These are phyloP conservation scores for Podospora fimiseda DNA, from an alignment of 495 filamentous ascomycete genomes.

Conservation along the genomic window DNA sequence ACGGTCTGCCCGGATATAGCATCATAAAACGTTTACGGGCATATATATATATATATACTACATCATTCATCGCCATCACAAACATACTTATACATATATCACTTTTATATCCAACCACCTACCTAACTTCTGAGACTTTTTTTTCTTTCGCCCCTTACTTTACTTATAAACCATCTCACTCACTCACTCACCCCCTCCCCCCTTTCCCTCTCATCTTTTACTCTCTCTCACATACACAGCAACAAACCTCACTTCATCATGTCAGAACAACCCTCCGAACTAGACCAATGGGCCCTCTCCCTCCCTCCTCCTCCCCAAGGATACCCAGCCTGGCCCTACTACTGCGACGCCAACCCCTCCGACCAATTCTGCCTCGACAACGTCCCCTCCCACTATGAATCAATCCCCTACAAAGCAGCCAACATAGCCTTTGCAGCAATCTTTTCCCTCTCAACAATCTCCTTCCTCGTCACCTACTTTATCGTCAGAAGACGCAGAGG, in stretches of 20 bases:
- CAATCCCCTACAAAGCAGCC: conserved; percentile 21
- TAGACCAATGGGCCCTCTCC: no score
- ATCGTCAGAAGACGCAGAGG: conserved; percentile 5
- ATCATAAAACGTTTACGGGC: no score
- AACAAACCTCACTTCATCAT: not conserved
- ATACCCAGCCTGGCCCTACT: not conserved
- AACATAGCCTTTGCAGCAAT: conserved; percentile 25
- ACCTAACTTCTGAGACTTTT: no score
- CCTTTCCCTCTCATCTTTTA: no score
- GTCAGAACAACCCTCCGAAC: no score
- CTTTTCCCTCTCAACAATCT: conserved; percentile 19
- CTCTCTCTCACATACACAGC: no score
- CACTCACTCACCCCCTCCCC: no score
- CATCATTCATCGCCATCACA: no score
- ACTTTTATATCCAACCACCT: not conserved
- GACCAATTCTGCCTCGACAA: not conserved
- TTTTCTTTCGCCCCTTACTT: no score
- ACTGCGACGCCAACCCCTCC: not conserved
- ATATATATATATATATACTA: not conserved
- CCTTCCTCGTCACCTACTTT: conserved; percentile 13
- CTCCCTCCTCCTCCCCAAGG: not conserved
- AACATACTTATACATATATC: not conserved
- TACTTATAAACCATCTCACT: no score
- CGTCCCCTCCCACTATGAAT: conserved; percentile 4
- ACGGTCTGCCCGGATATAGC: not conserved